Conservation (phyloP, 176 grass and related monocot species). For the Eragrostis curvula region DNA sequence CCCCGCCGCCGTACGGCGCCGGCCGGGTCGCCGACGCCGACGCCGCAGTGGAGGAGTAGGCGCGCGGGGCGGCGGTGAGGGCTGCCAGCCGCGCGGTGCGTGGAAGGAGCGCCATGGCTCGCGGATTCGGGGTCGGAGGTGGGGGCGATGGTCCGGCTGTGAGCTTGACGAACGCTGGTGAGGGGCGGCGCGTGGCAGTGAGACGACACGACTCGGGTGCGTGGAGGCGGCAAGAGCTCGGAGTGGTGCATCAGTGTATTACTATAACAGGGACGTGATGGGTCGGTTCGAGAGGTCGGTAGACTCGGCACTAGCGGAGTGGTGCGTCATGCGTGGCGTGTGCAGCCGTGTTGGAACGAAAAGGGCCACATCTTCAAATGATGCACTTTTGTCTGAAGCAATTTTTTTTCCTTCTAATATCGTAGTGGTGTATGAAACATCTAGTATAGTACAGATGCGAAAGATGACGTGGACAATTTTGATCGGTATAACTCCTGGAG, state of each 20-base stretch:
- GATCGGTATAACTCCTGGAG: too few species aligned
- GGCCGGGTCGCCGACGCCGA: slow-evolving; percentile 36
- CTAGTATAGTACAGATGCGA: too few species aligned
- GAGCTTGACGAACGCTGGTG: not conserved
- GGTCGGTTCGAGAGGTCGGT: not conserved
- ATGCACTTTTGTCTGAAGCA: too few species aligned
- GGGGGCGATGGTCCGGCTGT: too few species aligned
- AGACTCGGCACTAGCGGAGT: not conserved
- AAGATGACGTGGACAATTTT: too few species aligned
- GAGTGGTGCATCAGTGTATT: not conserved
- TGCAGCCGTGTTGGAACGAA: too few species aligned
- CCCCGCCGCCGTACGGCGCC: slow-evolving; percentile 32
- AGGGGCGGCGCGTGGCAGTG: not conserved
- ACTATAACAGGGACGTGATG: not conserved
- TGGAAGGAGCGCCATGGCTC: slow-evolving; percentile 90
- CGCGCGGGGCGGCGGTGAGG: slow-evolving; percentile 47
- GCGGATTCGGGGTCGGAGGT: too few species aligned
- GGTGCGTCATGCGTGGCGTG: not conserved
- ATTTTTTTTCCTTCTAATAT: too few species aligned
- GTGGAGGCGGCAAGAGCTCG: not conserved
- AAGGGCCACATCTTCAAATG: too few species aligned
- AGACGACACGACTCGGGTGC: not conserved
- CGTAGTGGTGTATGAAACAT: too few species aligned
- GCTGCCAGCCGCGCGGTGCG: slow-evolving; percentile 76
- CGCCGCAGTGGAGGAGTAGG: slow-evolving; percentile 52